Evolutionary conservation across 202 grass and related monocot genomes (phyloP), one percentile per base, ranked within the genome.

Genomic region (Eragrostis tef): DNA sequence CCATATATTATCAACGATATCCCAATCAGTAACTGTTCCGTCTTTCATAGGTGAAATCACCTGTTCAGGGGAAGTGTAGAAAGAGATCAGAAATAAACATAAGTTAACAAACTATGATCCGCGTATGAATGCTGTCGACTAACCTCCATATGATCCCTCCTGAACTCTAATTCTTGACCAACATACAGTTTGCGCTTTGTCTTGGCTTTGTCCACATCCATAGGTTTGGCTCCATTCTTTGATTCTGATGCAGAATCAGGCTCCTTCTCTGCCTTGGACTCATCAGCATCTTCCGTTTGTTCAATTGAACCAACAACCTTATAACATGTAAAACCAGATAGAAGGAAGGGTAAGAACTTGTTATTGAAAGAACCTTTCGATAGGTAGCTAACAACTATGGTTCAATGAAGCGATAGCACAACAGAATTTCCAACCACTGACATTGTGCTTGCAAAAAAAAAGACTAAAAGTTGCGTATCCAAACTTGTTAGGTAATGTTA

Each of bases 1-100:
- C 93, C 96, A 99, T 93, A 99, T 90, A 80, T 92, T 96, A 72
- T 96, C 93, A 36, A 93, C 90, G 79, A 99, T 88, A 84, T 99
- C 96, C 96, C 96, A 99, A 75, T 99, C 93, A 74, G 85, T 89
- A 83, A 95, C 74, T 85, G 88, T 85, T 72, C 96, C 96, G 79
- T 93, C 96, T 86, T 99, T 99, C 84, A 99, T 88, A 41, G 96
- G 83, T 24, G 96, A 90, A 61, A 99, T 95, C 80, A 99, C 89
- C 96, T 99, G 78, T 71, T 82, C 51, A 45, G 72, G 60, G 75
- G 76, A 34, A 68, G 65, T 29, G 31, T 3, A 66, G 14, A 53
- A 62, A 58, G 51, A 88, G 51, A 88, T 8, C 64, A 81, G 67
- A 54, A 82, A 71, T 63, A 78, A 82, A 68, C 11, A 67, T 64